Conservation (phyloP, 139 green algal genomes). For the Chlorella sp. region DNA sequence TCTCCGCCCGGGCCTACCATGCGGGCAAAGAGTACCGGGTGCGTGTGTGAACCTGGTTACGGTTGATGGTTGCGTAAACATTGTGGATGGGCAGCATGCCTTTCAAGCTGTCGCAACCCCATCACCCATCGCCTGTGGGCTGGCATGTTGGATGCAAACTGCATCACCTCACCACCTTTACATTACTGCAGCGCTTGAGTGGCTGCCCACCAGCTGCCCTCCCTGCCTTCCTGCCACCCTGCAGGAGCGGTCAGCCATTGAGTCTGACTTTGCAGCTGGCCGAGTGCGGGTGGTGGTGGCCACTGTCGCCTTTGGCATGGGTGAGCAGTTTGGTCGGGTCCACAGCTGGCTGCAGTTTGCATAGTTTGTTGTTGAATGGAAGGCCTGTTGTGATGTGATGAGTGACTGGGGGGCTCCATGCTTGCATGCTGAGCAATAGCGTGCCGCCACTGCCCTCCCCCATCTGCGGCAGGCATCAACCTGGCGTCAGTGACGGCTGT, state of each 20-base stretch:
- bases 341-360: too few relatives aligned
- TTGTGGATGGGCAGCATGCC: too few relatives aligned
- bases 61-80: too few relatives aligned
- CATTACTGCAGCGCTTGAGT: not conserved
- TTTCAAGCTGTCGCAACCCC: too few relatives aligned
- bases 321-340: not conserved
- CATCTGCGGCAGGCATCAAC: conserved; percentile 64
- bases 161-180: not conserved
- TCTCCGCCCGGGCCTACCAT: conserved; percentile 79
- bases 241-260: conserved; percentile 61
- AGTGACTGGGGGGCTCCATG: too few relatives aligned
- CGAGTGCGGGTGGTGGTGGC: conserved; percentile 70
- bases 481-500: conserved; percentile 68
- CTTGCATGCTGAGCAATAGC: too few relatives aligned
- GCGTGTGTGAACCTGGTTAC: not conserved
- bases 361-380: too few relatives aligned
- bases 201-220: too few relatives aligned
- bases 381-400: conserved; percentile 55
- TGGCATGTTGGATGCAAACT: too few relatives aligned
- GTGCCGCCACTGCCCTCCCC: too few relatives aligned
- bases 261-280: conserved; percentile 66
- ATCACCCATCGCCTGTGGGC: too few relatives aligned
- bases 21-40: conserved; percentile 55
- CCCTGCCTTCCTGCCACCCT: not conserved
- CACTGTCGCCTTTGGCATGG: conserved; percentile 77